Evolutionary conservation across 768 basidiomycete genomes (phyloP), one percentile per base, ranked within the genome.

Genomic region (Saitozyma podzolica): DNA sequence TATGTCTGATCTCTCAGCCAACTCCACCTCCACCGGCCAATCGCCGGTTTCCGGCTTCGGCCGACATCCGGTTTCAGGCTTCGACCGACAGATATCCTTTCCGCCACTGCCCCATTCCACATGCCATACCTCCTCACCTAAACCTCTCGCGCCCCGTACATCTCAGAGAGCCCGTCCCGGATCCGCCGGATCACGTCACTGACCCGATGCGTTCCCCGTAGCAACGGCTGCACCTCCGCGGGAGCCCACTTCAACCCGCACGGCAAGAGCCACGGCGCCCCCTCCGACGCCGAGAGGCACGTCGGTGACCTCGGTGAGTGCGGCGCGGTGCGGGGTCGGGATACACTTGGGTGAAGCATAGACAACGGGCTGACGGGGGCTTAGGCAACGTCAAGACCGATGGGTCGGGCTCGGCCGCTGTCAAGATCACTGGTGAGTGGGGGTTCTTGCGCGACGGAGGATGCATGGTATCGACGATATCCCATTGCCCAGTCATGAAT

Each of bases 181-280:
- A 29, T 52, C 2, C 2, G 11, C 51, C 20, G n/a, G 11, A 11
- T 52, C 37, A 4, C 41, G 9, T 3, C 7, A 45, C 40, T 19
- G 29, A 37, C 19, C 19, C 11, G 19, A 39, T 56, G 45, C 29
- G 29, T 29, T 29, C 29, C 2, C 41, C 9, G 16, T 42, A 70
- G 63, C 54, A 79, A 79, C 74, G 78, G 78, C 11, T 79, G 78
- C 65, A 73, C 72, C 17, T 88, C 88, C 17, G 84, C 90, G 41
- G 89, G 89, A 2, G 67, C 86, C 41, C 90, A 92, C 79, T 92
- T 86, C 83, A 91, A 92, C 81, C 89, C 89, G 0, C 84, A 83
- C 78, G 82, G 79, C 17, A 82, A 83, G 61, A 84, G 80, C 9
- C 91, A 92, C 67, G 89, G 89, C 60, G 87, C 84, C 4, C 88